phyloP scores from a whole-genome alignment of 2,329 filamentous ascomycete genomes.

The Podosphaera xanthii region DNA sequence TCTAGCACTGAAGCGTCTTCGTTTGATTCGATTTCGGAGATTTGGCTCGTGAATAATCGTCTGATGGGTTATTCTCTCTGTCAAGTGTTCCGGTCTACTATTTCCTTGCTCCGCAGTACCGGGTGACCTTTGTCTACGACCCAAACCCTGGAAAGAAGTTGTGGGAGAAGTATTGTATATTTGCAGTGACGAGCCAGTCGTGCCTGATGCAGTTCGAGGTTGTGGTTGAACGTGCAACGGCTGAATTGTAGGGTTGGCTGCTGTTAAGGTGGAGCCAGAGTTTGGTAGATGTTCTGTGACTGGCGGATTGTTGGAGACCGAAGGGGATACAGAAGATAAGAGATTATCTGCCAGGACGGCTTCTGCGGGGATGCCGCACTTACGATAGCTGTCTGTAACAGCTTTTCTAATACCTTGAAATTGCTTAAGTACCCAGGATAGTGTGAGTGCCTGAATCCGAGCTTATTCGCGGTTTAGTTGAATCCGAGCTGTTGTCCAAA shows the following conservation, averaged over 20 bases:
- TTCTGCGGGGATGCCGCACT: constrained; percentile 25
- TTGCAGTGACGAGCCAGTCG: not conserved
- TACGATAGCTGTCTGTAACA: not conserved
- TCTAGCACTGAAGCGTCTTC: constrained; percentile 29
- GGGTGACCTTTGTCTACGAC: constrained; percentile 29
- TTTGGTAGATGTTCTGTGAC: constrained; percentile 28
- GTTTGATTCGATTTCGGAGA: constrained; percentile 28
- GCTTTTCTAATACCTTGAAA: not conserved
- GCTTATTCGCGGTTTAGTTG: not conserved
- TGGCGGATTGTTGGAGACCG: constrained; percentile 44
- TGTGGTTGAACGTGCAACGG: constrained; percentile 6
- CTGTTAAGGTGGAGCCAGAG: constrained; percentile 24
- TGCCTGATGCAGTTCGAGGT: constrained; percentile 1
- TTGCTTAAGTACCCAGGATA: not conserved
- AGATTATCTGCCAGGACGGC: constrained; percentile 55
- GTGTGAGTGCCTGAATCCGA: not conserved
- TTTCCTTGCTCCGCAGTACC: constrained; percentile 19
- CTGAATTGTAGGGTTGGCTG: constrained; percentile 15
- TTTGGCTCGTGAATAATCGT: constrained; percentile 2
- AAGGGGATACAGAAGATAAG: constrained; percentile 29
- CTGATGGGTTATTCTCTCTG: constrained; percentile 7
- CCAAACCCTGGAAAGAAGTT: constrained; percentile 22
- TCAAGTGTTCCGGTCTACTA: constrained; percentile 9
- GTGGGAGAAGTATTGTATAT: not conserved
- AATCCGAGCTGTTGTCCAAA: not conserved